A percentile compares a stretch with the other conserved stretches of the same genome.
Evolutionary conservation across 2,329 filamentous ascomycete genomes (phyloP).

Genomic region (Fusarium metavorans): DNA sequence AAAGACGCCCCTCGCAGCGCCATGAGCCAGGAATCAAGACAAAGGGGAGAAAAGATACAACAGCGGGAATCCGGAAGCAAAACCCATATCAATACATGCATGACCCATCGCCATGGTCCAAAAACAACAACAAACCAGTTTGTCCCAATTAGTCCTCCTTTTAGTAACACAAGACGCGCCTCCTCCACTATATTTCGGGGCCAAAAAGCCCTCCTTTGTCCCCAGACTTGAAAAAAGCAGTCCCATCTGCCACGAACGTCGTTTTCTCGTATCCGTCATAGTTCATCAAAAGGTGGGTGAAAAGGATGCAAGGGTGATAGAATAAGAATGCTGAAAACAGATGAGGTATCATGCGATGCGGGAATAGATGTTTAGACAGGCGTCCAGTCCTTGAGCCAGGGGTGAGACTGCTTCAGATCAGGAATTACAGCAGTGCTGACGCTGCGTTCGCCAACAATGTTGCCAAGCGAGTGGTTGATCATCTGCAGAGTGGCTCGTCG

Average conservation of each 20-base stretch:
- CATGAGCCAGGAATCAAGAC: not conserved
- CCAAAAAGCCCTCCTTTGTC: slow-evolving; percentile 1
- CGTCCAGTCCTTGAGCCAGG: slow-evolving; percentile 42
- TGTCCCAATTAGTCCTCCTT: not conserved
- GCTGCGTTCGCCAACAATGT: slow-evolving; percentile 43
- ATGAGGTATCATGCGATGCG: not conserved
- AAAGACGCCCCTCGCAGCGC: not conserved
- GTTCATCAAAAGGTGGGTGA: slow-evolving; percentile 10
- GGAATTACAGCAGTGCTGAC: slow-evolving; percentile 40
- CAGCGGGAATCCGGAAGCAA: not conserved
- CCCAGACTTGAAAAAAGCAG: slow-evolving; percentile 5
- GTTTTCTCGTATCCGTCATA: slow-evolving; percentile 31
- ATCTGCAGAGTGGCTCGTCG: slow-evolving; percentile 41
- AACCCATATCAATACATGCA: slow-evolving; percentile 11
- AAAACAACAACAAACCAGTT: not conserved
- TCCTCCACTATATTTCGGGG: slow-evolving; percentile 6
- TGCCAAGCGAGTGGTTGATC: slow-evolving; percentile 43
- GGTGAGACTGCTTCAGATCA: slow-evolving; percentile 33
- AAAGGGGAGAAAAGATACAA: slow-evolving; percentile 1
- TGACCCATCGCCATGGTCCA: not conserved
- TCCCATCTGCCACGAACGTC: slow-evolving; percentile 6
- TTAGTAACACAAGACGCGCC: not conserved
- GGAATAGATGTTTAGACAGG: slow-evolving; percentile 25
- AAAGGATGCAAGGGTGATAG: slow-evolving; percentile 1
- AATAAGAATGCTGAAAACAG: slow-evolving; percentile 11